Conservation (phyloP, 257 asterid genomes). For the Forsythia suspensa region DNA sequence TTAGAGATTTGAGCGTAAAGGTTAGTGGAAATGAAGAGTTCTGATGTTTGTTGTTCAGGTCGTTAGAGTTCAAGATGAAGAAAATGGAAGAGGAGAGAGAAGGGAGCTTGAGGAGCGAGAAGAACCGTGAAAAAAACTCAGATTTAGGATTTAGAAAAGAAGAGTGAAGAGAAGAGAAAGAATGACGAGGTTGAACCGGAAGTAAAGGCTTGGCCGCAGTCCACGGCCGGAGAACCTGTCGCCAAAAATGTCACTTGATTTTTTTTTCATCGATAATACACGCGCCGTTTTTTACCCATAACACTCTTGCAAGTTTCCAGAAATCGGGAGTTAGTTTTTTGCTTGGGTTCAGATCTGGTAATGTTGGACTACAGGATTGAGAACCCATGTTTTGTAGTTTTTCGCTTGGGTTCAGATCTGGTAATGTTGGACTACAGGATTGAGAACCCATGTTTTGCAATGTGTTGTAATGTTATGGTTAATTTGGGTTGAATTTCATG, state of each 20-base stretch:
- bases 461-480: too few relatives aligned
- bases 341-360: too few relatives aligned
- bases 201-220: conserved; percentile 15
- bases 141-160: conserved; percentile 41
- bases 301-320: too few relatives aligned
- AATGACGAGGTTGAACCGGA: conserved; percentile 32
- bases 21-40: conserved; percentile 16
- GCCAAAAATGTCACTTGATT: not conserved
- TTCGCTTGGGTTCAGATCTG: too few relatives aligned
- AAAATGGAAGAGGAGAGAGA: conserved; percentile 67
- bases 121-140: conserved; percentile 28
- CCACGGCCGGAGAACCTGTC: conserved; percentile 33
- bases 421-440: too few relatives aligned
- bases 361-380: too few relatives aligned
- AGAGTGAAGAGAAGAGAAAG: conserved; percentile 30
- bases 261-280: too few relatives aligned
- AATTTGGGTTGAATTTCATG: too few relatives aligned
- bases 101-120: conserved; percentile 35
- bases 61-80: conserved; percentile 64
- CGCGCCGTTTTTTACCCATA: too few relatives aligned
- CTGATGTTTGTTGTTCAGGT: conserved; percentile 40
- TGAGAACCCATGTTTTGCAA: too few relatives aligned
- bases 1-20: conserved; percentile 38
- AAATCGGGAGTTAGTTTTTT: too few relatives aligned
- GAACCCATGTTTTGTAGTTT: too few relatives aligned